Base-by-base conservation (phyloP, 306 rosid genomes). In the Notholithocarpus densiflorus region DNA sequence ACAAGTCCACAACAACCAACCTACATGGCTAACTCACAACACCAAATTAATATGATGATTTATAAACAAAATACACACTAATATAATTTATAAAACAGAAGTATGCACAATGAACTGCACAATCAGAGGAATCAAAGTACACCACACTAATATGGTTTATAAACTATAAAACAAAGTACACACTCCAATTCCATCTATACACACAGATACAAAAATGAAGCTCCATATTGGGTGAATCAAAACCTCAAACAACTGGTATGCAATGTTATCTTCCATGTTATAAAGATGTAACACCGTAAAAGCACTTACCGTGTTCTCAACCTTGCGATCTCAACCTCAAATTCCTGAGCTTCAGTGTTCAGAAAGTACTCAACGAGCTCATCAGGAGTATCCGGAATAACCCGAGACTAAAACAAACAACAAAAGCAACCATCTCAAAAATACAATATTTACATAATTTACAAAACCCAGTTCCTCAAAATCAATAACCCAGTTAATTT, bases 271-370 rank as follows among this genome's bases (percentile, higher is more conserved):
- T 2, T 55, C 19, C 51, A 7, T 29, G 43, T 29, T 60, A 52
- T 17, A 15, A 65, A 7, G 21, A 65, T 1, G 45, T 26, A 61
- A 26, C 48, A 68, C 20, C n/a, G 4, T 4, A 51, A 53, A 73
- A 81, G n/a, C 18, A 84, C 79, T 40, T 69, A 90, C 98, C 87
- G 77, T 1, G 82, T 86, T 83, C 96, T 90, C 91, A 90, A 72
- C 81, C 96, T 90, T 0, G 97, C 88, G 74, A 95, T 92, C 89
- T 95, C 98, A 71, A 82, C 91, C 82, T 92, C 96, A 60, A 95
- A 89, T 27, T 95, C 96, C 80, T 87, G 97, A 75, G 98, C 96
- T 83, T 95, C 98, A 6, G 98, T 95, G 77, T 95, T 91, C 37
- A 95, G 93, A 60, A 95, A 85, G 87, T 91, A 95, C 75, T 95